A percentile compares a stretch with the other conserved stretches of the same genome.
Conservation (phyloP, 257 asterid genomes). For the Scutellaria galericulata region DNA sequence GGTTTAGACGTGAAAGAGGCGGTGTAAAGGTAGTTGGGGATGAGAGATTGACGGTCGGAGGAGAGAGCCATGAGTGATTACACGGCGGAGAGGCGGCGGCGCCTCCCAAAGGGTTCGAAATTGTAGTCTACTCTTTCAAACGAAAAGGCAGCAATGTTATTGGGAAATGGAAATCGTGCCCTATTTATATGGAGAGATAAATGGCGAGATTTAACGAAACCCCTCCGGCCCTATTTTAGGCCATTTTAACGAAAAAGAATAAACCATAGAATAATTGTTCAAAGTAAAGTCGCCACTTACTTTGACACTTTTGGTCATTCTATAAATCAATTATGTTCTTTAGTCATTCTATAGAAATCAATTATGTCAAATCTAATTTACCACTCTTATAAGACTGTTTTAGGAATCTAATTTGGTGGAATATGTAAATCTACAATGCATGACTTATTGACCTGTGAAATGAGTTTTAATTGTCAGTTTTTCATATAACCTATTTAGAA, state of each 20-base stretch:
- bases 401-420: no score
- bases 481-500: no score
- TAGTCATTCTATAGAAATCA: no score
- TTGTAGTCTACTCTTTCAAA: background rate
- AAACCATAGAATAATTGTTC: no score
- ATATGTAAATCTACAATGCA: no score
- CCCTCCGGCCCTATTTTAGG: background rate
- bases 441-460: no score
- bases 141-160: slow-evolving; percentile 28
- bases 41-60: slow-evolving; percentile 75
- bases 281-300: no score
- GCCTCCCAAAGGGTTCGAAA: slow-evolving; percentile 32
- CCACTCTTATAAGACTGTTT: no score
- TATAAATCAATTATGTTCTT: no score
- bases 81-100: slow-evolving; percentile 33
- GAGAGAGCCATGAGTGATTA: slow-evolving; percentile 42
- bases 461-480: no score
- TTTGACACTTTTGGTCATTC: no score
- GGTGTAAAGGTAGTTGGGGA: slow-evolving; percentile 70
- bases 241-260: background rate
- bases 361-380: no score
- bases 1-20: slow-evolving; percentile 52
- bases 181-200: slow-evolving; percentile 31
- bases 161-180: slow-evolving; percentile 31
- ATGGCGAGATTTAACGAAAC: background rate